A percentile compares a stretch with the other conserved stretches of the same genome.
Conservation (phyloP, 1,284 basidiomycete species). For the Tilletia walkeri region DNA sequence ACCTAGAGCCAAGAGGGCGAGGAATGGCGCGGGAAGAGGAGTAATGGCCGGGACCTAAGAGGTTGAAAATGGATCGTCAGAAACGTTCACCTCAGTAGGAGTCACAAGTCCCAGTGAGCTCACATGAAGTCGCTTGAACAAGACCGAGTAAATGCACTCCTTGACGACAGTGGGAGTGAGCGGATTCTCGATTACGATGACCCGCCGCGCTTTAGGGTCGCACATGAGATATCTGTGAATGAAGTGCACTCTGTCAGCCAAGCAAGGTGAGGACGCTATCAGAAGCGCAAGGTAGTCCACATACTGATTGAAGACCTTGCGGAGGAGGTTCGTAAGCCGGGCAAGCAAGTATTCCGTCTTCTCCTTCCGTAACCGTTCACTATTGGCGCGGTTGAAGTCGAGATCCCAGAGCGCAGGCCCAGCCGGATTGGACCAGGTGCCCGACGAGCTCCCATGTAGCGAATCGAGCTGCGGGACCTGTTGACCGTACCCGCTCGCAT, state of each 20-base stretch:
- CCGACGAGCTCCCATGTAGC: not conserved
- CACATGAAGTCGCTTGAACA: conserved; percentile 85
- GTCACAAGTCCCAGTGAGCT: no score
- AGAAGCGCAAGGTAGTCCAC: conserved; percentile 13
- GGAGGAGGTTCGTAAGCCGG: conserved; percentile 36
- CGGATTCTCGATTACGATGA: conserved; percentile 86
- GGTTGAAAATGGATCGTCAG: not conserved
- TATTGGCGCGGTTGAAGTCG: conserved; percentile 32
- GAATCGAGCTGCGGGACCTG: not conserved
- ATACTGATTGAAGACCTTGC: conserved; percentile 37
- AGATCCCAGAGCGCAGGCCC: conserved; percentile 38
- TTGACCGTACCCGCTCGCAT: not conserved
- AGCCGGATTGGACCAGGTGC: not conserved
- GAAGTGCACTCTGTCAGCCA: not conserved
- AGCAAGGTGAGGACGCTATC: conserved; percentile 16
- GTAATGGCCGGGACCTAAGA: not conserved
- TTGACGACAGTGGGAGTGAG: conserved; percentile 81
- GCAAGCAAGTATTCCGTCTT: conserved; percentile 34
- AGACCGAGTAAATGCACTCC: conserved; percentile 75
- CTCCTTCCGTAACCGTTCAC: conserved; percentile 31
- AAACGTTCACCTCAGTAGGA: no score
- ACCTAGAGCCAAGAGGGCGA: conserved; percentile 79
- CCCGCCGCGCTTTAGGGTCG: conserved; percentile 88
- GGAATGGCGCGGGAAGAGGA: conserved; percentile 65
- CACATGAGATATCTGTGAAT: conserved; percentile 74